phyloP scores from a whole-genome alignment of 129 eudicot species.

The Escallonia herrerae region DNA sequence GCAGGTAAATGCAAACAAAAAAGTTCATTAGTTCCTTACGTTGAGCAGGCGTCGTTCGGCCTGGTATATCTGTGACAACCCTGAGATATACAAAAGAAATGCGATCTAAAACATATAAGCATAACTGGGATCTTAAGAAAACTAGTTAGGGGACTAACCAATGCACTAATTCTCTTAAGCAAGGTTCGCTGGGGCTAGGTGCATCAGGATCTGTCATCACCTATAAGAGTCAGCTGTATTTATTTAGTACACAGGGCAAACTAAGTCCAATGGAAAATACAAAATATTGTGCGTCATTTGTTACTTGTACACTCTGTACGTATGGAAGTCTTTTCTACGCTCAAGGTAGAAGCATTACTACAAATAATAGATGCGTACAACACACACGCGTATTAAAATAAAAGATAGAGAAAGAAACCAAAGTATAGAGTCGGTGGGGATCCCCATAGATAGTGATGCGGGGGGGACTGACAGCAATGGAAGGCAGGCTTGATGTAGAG shows the following conservation, averaged over 20 bases:
- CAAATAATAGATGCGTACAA: too few relatives aligned
- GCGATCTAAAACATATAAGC: not conserved
- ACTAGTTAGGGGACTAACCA: constrained; percentile 3
- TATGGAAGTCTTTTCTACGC: not conserved
- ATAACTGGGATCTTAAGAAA: not conserved
- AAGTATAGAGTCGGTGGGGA: not conserved
- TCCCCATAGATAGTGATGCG: not conserved
- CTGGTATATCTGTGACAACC: not conserved
- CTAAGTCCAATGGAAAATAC: too few relatives aligned
- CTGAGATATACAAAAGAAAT: not conserved
- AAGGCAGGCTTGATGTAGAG: constrained; percentile 37
- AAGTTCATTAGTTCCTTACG: not conserved
- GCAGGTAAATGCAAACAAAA: not conserved
- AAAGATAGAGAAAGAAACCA: too few relatives aligned
- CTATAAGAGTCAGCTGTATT: constrained; percentile 2
- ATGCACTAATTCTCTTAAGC: constrained; percentile 17
- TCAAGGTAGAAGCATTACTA: not conserved
- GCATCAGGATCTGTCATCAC: constrained; percentile 23
- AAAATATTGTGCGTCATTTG: too few relatives aligned
- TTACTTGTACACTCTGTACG: not conserved
- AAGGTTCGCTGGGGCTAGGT: constrained; percentile 21
- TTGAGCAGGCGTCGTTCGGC: not conserved
- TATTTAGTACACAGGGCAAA: too few relatives aligned
- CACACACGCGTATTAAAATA: too few relatives aligned
- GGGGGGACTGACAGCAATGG: not conserved